Conservation (phyloP, 441 rosid species). For the Euphorbia corollata region DNA sequence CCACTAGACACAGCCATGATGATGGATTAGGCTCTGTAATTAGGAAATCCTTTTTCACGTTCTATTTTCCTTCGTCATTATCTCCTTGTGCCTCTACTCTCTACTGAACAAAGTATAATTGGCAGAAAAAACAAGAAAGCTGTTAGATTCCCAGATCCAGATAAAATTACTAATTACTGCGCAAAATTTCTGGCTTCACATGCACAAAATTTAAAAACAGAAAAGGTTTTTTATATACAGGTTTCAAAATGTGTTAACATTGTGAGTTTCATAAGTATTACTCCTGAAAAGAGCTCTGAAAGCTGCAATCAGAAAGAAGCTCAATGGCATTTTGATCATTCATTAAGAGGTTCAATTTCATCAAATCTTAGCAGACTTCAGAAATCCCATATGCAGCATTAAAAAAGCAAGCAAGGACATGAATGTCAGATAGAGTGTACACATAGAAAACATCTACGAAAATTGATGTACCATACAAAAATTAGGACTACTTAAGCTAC, state of each 20-base stretch:
- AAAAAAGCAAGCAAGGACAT: not conserved
- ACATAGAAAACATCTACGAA: no score
- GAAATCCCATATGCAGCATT: not conserved
- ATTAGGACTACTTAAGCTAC: not conserved
- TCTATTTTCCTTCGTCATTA: conserved; percentile 17
- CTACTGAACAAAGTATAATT: conserved; percentile 8
- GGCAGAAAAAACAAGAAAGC: not conserved
- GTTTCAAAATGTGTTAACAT: not conserved
- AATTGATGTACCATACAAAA: not conserved
- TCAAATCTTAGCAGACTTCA: not conserved
- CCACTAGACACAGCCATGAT: conserved; percentile 37
- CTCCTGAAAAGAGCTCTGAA: not conserved
- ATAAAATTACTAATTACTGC: not conserved
- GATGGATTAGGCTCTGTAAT: conserved; percentile 13
- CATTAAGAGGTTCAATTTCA: not conserved
- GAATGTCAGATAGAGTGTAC: no score
- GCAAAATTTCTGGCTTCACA: not conserved
- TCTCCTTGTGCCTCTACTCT: conserved; percentile 15
- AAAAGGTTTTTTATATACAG: not conserved
- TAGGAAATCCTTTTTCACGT: conserved; percentile 15
- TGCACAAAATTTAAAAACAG: not conserved
- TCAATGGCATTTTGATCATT: not conserved
- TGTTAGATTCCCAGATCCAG: not conserved
- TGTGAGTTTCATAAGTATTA: not conserved
- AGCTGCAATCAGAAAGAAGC: no score